Conservation (phyloP, 371 early-diverging fungal genomes). For the Rhizomucor pusillus region DNA sequence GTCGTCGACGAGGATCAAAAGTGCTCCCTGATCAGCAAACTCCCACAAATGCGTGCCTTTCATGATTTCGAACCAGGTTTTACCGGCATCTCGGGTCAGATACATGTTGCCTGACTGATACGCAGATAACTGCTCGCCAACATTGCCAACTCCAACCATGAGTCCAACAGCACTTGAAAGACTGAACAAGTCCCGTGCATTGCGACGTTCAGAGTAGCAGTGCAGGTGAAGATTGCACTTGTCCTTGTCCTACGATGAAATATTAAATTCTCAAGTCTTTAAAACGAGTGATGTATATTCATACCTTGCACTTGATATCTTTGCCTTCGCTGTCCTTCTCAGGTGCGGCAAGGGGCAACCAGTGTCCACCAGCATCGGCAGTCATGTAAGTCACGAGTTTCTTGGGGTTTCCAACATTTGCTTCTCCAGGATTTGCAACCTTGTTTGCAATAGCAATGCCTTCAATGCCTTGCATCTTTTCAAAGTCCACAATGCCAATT, state of each 20-base stretch:
- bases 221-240: conserved; percentile 76
- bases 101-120: conserved; percentile 80
- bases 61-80: conserved; percentile 69
- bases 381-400: conserved; percentile 71
- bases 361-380: conserved; percentile 81
- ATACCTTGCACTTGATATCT: conserved; percentile 21
- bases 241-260: conserved; percentile 6
- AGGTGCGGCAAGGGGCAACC: conserved; percentile 64
- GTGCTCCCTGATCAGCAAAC: conserved; percentile 85
- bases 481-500: conserved; percentile 89
- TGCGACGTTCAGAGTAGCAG: conserved; percentile 76
- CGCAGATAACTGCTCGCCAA: conserved; percentile 62
- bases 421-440: conserved; percentile 69
- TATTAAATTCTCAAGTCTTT: background rate
- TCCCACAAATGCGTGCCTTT: conserved; percentile 80
- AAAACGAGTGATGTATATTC: background rate
- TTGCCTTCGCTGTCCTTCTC: conserved; percentile 47
- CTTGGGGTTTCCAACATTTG: conserved; percentile 47
- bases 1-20: conserved; percentile 74
- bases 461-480: conserved; percentile 88
- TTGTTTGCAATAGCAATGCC: conserved; percentile 87
- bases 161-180: conserved; percentile 82
- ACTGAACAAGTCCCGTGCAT: conserved; percentile 76
- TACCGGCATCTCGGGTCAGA: conserved; percentile 83
- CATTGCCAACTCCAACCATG: conserved; percentile 91